Conservation (phyloP, 2,329 filamentous ascomycete genomes). For the Fusarium nematophilum region DNA sequence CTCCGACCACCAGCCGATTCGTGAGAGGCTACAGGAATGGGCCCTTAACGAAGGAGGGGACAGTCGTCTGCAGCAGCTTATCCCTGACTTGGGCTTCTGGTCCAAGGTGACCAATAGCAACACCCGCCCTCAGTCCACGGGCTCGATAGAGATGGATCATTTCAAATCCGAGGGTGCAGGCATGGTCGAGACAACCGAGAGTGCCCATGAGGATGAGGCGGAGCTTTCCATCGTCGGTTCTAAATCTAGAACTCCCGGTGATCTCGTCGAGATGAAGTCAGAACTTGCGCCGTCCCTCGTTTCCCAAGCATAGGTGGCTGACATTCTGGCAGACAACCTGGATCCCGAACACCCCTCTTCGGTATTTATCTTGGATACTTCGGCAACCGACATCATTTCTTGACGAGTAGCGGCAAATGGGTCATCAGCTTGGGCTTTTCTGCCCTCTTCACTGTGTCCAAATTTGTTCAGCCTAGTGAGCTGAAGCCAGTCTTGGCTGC, state of each 20-base stretch:
- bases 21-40: slow-evolving; percentile 40
- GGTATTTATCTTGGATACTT: slow-evolving; percentile 65
- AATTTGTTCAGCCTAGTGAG: slow-evolving; percentile 57
- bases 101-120: slow-evolving; percentile 46
- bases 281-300: not conserved
- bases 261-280: slow-evolving; percentile 63
- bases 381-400: slow-evolving; percentile 64
- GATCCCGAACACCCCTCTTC: slow-evolving; percentile 60
- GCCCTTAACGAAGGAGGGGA: slow-evolving; percentile 7
- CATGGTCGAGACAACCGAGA: slow-evolving; percentile 41
- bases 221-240: slow-evolving; percentile 43
- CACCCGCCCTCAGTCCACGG: slow-evolving; percentile 50
- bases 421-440: slow-evolving; percentile 55
- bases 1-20: slow-evolving; percentile 29
- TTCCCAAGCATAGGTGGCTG: slow-evolving; percentile 1
- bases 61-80: slow-evolving; percentile 10
- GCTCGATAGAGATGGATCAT: slow-evolving; percentile 47
- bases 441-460: slow-evolving; percentile 62
- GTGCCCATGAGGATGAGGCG: slow-evolving; percentile 43
- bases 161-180: slow-evolving; percentile 38
- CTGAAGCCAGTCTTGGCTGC: slow-evolving; percentile 52
- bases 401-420: slow-evolving; percentile 64
- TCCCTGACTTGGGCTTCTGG: slow-evolving; percentile 41
- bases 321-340: slow-evolving; percentile 41
- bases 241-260: slow-evolving; percentile 53